Conservation (phyloP, 768 basidiomycete species). For the Auricularia cornea region DNA sequence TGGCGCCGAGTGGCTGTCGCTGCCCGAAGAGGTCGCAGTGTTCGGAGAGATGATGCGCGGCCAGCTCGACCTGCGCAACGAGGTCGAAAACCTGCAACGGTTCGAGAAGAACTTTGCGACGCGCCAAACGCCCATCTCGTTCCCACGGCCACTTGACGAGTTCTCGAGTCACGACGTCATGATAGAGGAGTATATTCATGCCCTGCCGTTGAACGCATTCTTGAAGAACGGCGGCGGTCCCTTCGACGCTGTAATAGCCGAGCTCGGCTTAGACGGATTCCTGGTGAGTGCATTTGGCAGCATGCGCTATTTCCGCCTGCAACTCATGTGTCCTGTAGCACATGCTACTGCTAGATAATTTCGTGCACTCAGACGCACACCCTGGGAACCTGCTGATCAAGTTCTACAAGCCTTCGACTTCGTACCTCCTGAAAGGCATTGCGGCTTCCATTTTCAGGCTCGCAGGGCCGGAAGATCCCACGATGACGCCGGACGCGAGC, state of each 20-base stretch:
- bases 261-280: constrained; percentile 90
- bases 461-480: constrained; percentile 21
- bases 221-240: constrained; percentile 86
- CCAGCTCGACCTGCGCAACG: constrained; percentile 85
- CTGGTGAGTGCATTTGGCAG: constrained; percentile 45
- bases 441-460: constrained; percentile 43
- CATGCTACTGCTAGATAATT: constrained; percentile 97
- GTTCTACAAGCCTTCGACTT: constrained; percentile 74
- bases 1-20: constrained; percentile 92
- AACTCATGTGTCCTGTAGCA: constrained; percentile 47
- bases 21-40: constrained; percentile 89
- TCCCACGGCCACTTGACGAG: constrained; percentile 76
- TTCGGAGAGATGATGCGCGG: constrained; percentile 96
- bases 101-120: constrained; percentile 84
- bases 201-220: constrained; percentile 81
- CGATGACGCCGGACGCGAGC: constrained; percentile 33
- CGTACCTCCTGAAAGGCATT: constrained; percentile 52
- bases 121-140: constrained; percentile 74
- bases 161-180: constrained; percentile 80
- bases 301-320: background rate
- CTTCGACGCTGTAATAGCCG: constrained; percentile 83
- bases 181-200: constrained; percentile 90
- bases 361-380: constrained; percentile 87
- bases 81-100: constrained; percentile 75
- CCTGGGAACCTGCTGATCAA: constrained; percentile 98